phyloP scores from a whole-genome alignment of 2,329 filamentous ascomycete species.

The Teratosphaeria destructans region DNA sequence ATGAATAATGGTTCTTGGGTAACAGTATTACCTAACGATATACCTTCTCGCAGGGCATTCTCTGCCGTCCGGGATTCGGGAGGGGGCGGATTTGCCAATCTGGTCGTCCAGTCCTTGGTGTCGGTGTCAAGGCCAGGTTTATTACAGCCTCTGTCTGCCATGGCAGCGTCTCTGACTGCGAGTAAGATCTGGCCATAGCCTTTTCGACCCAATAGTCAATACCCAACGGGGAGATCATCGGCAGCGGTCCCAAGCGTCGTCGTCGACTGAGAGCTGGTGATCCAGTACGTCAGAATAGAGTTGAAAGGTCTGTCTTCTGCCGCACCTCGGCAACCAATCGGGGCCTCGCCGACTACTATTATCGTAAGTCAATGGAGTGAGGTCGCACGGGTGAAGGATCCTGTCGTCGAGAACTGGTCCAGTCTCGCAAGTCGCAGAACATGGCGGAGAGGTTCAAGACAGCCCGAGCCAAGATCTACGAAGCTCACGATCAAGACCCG shows the following conservation, averaged over 20 bases:
- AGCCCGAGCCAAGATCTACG: slow-evolving; percentile 61
- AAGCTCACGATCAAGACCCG: slow-evolving; percentile 59
- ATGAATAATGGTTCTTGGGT: neutral
- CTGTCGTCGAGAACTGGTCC: too few relatives aligned
- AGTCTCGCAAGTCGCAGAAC: neutral
- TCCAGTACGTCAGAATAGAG: neutral
- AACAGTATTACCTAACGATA: neutral
- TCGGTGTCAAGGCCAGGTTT: neutral
- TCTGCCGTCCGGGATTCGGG: neutral
- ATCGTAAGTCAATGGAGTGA: too few relatives aligned
- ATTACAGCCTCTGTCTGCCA: neutral
- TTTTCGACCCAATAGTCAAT: too few relatives aligned
- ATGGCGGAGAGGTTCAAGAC: slow-evolving; percentile 19
- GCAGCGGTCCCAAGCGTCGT: neutral
- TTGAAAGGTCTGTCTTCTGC: neutral
- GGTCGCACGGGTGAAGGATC: too few relatives aligned
- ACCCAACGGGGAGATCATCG: too few relatives aligned
- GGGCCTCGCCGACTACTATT: neutral
- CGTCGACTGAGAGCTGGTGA: neutral
- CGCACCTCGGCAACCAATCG: neutral
- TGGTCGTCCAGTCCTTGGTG: neutral
- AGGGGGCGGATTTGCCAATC: neutral
- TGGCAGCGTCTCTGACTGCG: neutral
- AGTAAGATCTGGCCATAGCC: too few relatives aligned
- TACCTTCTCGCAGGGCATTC: too few relatives aligned